Base-by-base conservation (phyloP, 768 basidiomycete genomes). In the Suillus sp. region DNA sequence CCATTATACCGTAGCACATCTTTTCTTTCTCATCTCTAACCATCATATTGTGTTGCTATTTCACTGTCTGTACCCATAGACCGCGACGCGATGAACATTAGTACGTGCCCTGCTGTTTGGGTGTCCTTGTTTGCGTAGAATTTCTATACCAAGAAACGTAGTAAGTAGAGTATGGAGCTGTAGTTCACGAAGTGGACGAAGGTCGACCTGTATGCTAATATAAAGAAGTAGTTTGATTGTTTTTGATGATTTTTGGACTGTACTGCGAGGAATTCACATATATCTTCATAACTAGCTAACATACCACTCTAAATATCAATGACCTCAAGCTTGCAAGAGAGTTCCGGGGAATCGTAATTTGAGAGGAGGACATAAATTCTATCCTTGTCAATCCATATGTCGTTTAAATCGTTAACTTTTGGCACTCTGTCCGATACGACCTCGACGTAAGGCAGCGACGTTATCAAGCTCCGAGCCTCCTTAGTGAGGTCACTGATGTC, bases 141-240 rank as follows among this genome's bases (percentile, higher is more conserved):
- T 66, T 72, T 47, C 63, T 65, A 71, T 72, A 72, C 71, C 70
- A 72, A 25, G 38, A 57, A 56, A 27, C 27, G 56, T 57, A 57
- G 56, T 57, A 27, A 57, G 18, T 57, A 57, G 37, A 57, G 25
- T 57, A 57, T 13, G 56, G 18, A 27, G 35, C 30, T 11, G 60
- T 34, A 61, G 59, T 48, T 60, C 42, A 61, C 18, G 18, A 51
- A 30, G 37, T 37, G 13, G 60, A 20, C 37, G 53, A 32, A 25
- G 43, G 51, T 8, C 10, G 38, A 56, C 38, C 22, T 61, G 60
- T 61, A 61, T 37, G 51, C 48, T 38, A 56, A 61, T 61, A 61
- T 61, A 61, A 61, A 35, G 48, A 27, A 60, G 16, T 38, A 25
- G 30, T 53, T 51, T 32, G 50, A 30, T 30, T 20, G 50, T 30